Evolutionary conservation across 208 protist genomes (phyloP), one percentile per base, ranked within the genome.

Genomic region (Trypanosoma avium): DNA sequence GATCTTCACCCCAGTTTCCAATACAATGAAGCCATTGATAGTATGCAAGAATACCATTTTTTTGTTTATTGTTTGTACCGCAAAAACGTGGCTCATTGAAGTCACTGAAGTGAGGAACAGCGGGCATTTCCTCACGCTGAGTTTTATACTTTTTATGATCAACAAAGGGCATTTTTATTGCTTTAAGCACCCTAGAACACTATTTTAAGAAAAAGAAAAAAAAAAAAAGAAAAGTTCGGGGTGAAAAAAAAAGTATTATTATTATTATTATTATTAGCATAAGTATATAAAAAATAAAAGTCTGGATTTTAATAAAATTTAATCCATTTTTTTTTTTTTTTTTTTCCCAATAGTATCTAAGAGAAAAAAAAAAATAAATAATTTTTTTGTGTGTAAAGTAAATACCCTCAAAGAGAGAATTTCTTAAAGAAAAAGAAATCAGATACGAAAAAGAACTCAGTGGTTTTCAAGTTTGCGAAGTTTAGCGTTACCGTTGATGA

Each of bases 401-500:
- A 40, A 40, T 59, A 6, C 42, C 3, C 4, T 13, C 6, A 68
- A 5, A 50, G 12, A 17, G 1, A 40, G 40, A 54, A 21, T 62
- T 45, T 21, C 38, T 58, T 38, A 55, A 15, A 58, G 58, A 67
- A 13, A 17, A 60, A 59, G 53, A 1, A n/a, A 52, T 35, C 47
- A 59, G 56, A 27, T 2, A 48, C 61, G 58, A 22, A 61, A 59
- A 62, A 29, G 43, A 70, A 29, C 27, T 75, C 58, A 66, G 27
- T 67, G 61, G 50, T 59, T 67, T 38, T 67, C 61, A 33, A 46
- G n/a, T n/a, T 84, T 89, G 77, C 94, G 92, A 42, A 99, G 81
- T 84, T 97, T 97, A 65, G 95, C 95, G 64, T 90, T 88, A 46
- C 81, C 90, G 82, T 99, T 98, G 78, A 97, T 88, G 33, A 99